Base-by-base conservation (phyloP, 2,329 filamentous ascomycete genomes). In the Pyrenophora teres region DNA sequence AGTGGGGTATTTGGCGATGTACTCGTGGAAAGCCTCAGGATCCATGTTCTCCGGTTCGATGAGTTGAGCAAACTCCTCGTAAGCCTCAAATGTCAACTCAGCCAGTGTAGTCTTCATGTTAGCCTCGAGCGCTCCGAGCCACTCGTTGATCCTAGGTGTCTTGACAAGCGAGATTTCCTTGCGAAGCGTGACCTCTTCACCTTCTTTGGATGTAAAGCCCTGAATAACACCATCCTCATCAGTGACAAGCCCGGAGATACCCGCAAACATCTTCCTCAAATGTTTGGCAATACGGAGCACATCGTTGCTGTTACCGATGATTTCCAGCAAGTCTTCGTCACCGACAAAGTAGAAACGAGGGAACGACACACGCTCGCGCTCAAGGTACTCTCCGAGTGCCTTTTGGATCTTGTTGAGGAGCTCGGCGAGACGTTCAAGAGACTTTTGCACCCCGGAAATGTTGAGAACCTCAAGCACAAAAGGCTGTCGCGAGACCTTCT, bases 251-350 rank as follows among this genome's bases (percentile, higher is more conserved):
- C 94, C 94, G 4, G 88, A 93, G 40, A 99, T 81, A 56, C 94
- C 94, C 58, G 95, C 94, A 80, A 99, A 99, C 94, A 99, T 99
- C 81, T 99, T 99, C 74, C 96, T 93, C 80, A 99, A 92, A 78
- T 99, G 95, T 74, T 99, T 99, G 35, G 94, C 91, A 62, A 99
- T 95, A 47, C 94, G 92, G 54, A 94, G 78, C 8, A 93, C 96
- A 69, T 99, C 94, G 68, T 97, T 97, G 77, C 93, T 97, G 74
- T 99, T 99, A 71, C 94, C 94, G 60, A 99, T 99, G 77, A 99
- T 99, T 74, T 99, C 94, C 6, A 99, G 82, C 50, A 99, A 79
- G 75, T 99, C 94, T 71, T 99, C 95, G 67, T 99, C 95, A 73
- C 94, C 94, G 50, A 99, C 95, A 66, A 99, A 99, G 79, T 99